Percentiles rank a stretch among this genome's conserved stretches.
Conservation (phyloP, 306 rosid species). For the Gynostemma pentaphyllum region DNA sequence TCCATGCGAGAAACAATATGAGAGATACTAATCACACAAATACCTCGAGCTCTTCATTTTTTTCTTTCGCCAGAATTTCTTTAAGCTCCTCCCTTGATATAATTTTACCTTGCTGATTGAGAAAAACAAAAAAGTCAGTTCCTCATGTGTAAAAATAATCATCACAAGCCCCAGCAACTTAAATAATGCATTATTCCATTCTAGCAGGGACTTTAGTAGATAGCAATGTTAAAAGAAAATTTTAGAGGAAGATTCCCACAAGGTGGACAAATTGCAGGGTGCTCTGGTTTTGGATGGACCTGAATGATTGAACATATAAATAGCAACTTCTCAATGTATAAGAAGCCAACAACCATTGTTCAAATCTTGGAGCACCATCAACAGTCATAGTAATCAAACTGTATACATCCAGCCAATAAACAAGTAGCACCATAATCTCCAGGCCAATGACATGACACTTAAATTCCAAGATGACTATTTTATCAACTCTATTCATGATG, state of each 20-base stretch:
- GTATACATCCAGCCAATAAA: background rate
- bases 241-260: background rate
- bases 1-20: slow-evolving; percentile 1
- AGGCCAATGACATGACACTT: background rate
- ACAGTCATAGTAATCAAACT: background rate
- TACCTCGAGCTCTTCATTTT: slow-evolving; percentile 73
- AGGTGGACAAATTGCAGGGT: background rate
- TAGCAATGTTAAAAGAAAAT: background rate
- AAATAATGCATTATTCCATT: background rate
- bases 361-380: background rate
- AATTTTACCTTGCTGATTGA: slow-evolving; percentile 70
- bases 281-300: background rate
- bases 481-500: background rate
- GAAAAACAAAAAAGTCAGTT: slow-evolving; percentile 3
- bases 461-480: background rate
- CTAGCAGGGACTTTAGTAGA: background rate
- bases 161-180: slow-evolving; percentile 8
- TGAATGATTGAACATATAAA: background rate
- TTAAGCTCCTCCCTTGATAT: slow-evolving; percentile 83
- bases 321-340: background rate
- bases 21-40: slow-evolving; percentile 9
- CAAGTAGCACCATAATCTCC: background rate
- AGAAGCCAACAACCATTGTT: background rate
- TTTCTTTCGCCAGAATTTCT: slow-evolving; percentile 49
- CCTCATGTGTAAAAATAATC: background rate